These are phyloP conservation scores for Anacardium occidentale DNA, from an alignment of 345 rosid species.

Conservation along the genomic window DNA sequence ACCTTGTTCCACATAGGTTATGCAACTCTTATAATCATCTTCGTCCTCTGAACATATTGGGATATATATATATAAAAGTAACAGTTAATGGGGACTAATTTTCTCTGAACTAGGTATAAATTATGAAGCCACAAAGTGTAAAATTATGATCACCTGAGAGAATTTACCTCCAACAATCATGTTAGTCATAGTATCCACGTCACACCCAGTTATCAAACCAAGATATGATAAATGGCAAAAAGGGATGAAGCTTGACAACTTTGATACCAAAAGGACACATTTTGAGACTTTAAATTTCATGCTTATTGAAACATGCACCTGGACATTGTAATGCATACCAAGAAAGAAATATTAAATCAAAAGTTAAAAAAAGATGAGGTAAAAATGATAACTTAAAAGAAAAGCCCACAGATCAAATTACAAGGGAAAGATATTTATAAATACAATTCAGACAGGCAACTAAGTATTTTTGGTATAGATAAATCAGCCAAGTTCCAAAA, in stretches of 20 bases:
- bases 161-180: conserved; percentile 47
- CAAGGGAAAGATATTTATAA: background rate
- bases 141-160: conserved; percentile 10
- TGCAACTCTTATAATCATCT: conserved; percentile 41
- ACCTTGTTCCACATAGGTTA: conserved; percentile 60
- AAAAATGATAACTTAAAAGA: background rate
- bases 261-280: conserved; percentile 41
- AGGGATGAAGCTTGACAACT: conserved; percentile 47
- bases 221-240: conserved; percentile 59
- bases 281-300: conserved; percentile 33
- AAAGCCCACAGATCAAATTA: background rate
- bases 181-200: conserved; percentile 40
- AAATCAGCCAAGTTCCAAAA: conserved; percentile 14
- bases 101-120: background rate
- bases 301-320: conserved; percentile 68
- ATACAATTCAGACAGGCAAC: background rate
- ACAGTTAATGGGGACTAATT: conserved; percentile 1
- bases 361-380: background rate
- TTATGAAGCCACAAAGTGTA: conserved; percentile 2
- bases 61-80: conserved; percentile 9
- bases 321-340: conserved; percentile 33
- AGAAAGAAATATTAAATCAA: conserved; percentile 10
- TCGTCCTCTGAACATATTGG: conserved; percentile 49
- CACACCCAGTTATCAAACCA: conserved; percentile 67
- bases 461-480: conserved; percentile 1